phyloP scores from a whole-genome alignment of 2,329 filamentous ascomycete species.

The Cryoendolithus antarcticus region DNA sequence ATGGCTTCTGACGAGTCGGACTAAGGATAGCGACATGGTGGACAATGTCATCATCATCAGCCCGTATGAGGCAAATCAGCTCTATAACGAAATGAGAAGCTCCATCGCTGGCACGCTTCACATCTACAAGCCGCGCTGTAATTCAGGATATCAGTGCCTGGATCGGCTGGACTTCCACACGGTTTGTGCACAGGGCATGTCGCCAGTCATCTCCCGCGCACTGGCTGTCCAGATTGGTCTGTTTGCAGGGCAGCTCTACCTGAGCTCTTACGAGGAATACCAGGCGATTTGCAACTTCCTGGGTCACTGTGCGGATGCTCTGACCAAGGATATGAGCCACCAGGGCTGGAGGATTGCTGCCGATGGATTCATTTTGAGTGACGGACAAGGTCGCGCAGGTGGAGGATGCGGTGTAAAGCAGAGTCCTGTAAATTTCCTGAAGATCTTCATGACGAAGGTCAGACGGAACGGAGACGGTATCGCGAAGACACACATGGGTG shows the following conservation, averaged over 20 bases:
- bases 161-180: slow-evolving; percentile 37
- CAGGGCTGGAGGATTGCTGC: slow-evolving; percentile 9
- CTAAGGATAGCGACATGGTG: slow-evolving; percentile 4
- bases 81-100: slow-evolving; percentile 31
- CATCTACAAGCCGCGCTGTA: slow-evolving; percentile 41
- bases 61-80: slow-evolving; percentile 45
- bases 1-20: slow-evolving; percentile 36
- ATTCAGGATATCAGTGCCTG: slow-evolving; percentile 26
- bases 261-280: slow-evolving; percentile 45
- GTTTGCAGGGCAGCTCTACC: slow-evolving; percentile 57
- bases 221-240: slow-evolving; percentile 45
- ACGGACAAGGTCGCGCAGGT: slow-evolving; percentile 8
- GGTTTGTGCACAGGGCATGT: slow-evolving; percentile 16
- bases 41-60: slow-evolving; percentile 43
- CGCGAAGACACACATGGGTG: slow-evolving; percentile 16
- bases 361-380: slow-evolving; percentile 13
- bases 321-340: slow-evolving; percentile 3
- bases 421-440: slow-evolving; percentile 15
- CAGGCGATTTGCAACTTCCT: slow-evolving; percentile 38
- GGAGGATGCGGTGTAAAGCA: slow-evolving; percentile 8
- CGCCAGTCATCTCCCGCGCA: slow-evolving; percentile 11
- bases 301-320: slow-evolving; percentile 27
- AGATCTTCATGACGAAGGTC: slow-evolving; percentile 11
- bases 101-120: slow-evolving; percentile 24
- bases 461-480: slow-evolving; percentile 14